Conservation (phyloP, 176 grass and related monocot species). For the Thinopyrum elongatum region DNA sequence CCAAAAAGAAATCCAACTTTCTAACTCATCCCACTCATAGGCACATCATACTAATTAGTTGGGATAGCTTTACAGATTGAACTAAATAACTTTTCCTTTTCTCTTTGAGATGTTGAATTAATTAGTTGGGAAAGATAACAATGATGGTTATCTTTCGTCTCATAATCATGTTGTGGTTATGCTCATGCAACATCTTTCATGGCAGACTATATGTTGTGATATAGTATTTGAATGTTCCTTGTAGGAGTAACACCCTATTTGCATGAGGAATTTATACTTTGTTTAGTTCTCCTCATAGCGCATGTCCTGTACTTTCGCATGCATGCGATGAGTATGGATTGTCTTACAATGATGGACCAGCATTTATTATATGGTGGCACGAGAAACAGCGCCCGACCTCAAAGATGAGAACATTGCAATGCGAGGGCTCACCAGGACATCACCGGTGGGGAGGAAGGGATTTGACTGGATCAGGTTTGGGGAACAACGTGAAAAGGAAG, state of each 20-base stretch:
- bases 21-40: slow-evolving; percentile 49
- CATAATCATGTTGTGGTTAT: slow-evolving; percentile 13
- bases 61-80: neutral
- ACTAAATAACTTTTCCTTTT: neutral
- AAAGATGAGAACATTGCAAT: too few species aligned
- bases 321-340: too few species aligned
- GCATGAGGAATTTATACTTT: too few species aligned
- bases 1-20: slow-evolving; percentile 39
- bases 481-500: too few species aligned
- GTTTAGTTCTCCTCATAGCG: too few species aligned
- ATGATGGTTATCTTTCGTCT: slow-evolving; percentile 41
- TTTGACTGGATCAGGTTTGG: too few species aligned
- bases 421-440: too few species aligned
- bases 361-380: too few species aligned
- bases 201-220: neutral
- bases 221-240: neutral
- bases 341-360: too few species aligned
- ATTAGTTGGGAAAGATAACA: slow-evolving; percentile 32
- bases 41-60: slow-evolving; percentile 21
- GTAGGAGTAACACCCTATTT: neutral
- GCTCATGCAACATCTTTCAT: neutral
- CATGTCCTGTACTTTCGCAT: too few species aligned
- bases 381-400: too few species aligned
- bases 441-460: too few species aligned
- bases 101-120: neutral